Conservation (phyloP, 306 rosid species). For the Gleditsia sinensis region DNA sequence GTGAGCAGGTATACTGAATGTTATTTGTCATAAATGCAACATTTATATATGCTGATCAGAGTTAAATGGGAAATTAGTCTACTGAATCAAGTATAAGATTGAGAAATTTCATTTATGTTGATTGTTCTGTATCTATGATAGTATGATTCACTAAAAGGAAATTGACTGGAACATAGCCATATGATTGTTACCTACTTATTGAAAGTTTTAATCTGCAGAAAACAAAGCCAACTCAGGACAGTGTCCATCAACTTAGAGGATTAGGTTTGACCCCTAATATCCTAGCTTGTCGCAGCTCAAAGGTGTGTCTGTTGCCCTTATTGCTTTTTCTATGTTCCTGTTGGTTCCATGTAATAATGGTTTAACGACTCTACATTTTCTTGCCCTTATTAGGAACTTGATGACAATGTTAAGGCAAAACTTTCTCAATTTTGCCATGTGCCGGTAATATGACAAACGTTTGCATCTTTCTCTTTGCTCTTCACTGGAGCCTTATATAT, state of each 20-base stretch:
- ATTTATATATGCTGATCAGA: constrained; percentile 5
- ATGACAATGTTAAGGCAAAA: constrained; percentile 67
- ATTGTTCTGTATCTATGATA: not conserved
- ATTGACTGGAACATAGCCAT: not conserved
- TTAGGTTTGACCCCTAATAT: constrained; percentile 76
- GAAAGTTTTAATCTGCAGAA: constrained; percentile 49
- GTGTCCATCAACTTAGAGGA: constrained; percentile 82
- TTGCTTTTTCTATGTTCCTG: constrained; percentile 15
- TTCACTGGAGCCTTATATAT: not conserved
- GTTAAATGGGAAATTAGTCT: not conserved
- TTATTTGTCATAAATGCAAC: not conserved
- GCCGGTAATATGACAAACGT: constrained; percentile 55
- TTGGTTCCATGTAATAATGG: constrained; percentile 9
- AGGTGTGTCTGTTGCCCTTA: constrained; percentile 47
- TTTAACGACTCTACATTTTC: constrained; percentile 2
- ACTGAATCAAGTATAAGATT: not conserved
- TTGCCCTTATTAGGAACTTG: constrained; percentile 62
- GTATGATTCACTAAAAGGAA: not conserved
- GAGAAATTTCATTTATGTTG: not conserved
- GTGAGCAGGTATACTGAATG: constrained; percentile 65
- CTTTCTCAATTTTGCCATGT: constrained; percentile 90
- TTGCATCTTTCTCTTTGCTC: constrained; percentile 27
- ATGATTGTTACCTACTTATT: constrained; percentile 12
- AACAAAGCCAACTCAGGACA: constrained; percentile 87
- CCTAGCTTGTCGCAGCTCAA: constrained; percentile 85